These are phyloP conservation scores for Leucoagaricus sp. DNA, from an alignment of 1,284 basidiomycete genomes.

Conservation along the genomic window DNA sequence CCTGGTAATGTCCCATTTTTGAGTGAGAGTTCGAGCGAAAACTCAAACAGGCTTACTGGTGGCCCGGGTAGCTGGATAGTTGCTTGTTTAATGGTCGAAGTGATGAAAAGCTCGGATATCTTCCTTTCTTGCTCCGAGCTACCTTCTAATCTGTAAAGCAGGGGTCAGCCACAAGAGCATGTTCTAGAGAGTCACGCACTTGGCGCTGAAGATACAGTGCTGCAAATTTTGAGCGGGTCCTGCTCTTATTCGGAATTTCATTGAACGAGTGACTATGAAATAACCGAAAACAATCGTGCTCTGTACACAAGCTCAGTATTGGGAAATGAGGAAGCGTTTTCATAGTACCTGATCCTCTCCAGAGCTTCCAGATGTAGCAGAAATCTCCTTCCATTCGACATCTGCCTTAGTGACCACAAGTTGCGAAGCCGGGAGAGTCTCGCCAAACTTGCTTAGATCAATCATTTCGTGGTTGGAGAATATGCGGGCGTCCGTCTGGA, in stretches of 20 bases:
- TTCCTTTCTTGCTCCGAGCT: constrained; percentile 21
- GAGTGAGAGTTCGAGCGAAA: too few relatives aligned
- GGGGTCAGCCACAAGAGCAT: constrained; percentile 7
- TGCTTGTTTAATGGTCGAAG: constrained; percentile 35
- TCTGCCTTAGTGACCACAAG: constrained; percentile 12
- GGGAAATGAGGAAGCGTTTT: too few relatives aligned
- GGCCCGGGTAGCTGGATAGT: too few relatives aligned
- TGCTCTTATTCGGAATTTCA: constrained; percentile 47
- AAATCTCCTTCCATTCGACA: constrained; percentile 16
- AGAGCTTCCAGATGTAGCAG: background rate
- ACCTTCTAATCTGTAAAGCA: constrained; percentile 30
- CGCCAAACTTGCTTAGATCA: background rate
- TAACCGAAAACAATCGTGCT: constrained; percentile 41
- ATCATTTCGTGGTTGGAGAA: constrained; percentile 15
- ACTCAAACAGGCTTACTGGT: too few relatives aligned
- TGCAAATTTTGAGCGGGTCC: constrained; percentile 38
- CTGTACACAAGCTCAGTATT: background rate
- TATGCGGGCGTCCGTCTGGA: constrained; percentile 8
- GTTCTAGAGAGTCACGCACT: constrained; percentile 25
- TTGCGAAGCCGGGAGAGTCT: background rate
- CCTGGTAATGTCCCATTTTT: too few relatives aligned
- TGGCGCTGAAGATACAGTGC: constrained; percentile 43
- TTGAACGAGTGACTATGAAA: constrained; percentile 41
- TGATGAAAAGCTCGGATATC: constrained; percentile 40
- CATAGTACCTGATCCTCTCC: background rate